Evolutionary conservation across 2,329 filamentous ascomycete species (phyloP), one percentile per base, ranked within the genome.

Genomic region (Monosporascus cannonballus): DNA sequence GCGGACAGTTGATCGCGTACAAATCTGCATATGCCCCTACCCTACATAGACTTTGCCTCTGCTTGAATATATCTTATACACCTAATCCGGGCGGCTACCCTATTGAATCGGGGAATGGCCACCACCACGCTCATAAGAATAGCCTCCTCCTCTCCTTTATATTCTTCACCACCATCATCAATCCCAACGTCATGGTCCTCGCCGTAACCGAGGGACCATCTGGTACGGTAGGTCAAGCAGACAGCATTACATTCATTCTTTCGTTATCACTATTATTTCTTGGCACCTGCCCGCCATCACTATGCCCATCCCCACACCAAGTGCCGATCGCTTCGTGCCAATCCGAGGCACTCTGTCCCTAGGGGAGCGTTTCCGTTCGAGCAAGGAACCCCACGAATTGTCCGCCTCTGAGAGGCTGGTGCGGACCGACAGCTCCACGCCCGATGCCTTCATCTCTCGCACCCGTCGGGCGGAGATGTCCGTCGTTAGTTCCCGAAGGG

Each of bases 291-390:
- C 18, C 18, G 6, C 42, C 42, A 53, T 52, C 55, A 61, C 48
- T 56, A 66, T 66, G 64, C 59, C 60, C 62, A 56, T 56, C 50
- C 46, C 59, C 52, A 59, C 59, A 25, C 22, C 42, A 2, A 46
- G 15, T 48, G 67, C 72, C 3, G 78, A 83, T 57, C 75, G 80
- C 47, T 83, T 81, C 57, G 69, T 83, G 4, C 76, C 79, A 14
- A 64, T 64, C 8, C 69, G 77, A 54, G 67, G 73, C 37, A 55
- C 56, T 0, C 64, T 68, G 18, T 63, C 73, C 8, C 51, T 64
- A 2, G 64, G 67, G 2, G 74, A 81, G 50, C 75, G 71, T 48
- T 79, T 76, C 54, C 72, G 70, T 47, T 73, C 74, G 11, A 73
- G 69, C 25, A 79, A 76, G 61, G 61, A 67, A 11, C 58, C 70